Evolutionary conservation across 2,329 filamentous ascomycete genomes (phyloP).

Genomic region (Aaosphaeria pasadenensis): DNA sequence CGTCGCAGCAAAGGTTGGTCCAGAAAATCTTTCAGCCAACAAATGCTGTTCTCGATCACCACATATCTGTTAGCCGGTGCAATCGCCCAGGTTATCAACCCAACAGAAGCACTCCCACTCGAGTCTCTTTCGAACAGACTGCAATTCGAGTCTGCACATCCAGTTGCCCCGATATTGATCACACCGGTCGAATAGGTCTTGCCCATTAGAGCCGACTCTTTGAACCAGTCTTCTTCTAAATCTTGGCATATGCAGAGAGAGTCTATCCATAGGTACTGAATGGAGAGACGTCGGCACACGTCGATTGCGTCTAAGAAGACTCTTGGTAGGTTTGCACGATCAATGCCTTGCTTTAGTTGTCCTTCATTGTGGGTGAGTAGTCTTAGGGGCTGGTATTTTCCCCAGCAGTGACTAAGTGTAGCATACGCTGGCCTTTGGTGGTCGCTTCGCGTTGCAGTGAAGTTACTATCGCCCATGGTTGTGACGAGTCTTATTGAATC

Average conservation of each 20-base stretch:
- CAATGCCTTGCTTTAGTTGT: not conserved
- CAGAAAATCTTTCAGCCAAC: too few species aligned
- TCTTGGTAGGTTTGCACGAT: not conserved
- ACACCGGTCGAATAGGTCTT: not conserved
- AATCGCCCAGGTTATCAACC: too few species aligned
- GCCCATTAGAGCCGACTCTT: not conserved
- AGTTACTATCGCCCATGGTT: too few species aligned
- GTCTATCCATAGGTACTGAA: not conserved
- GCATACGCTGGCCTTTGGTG: not conserved
- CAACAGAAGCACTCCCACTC: too few species aligned
- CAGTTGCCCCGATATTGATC: not conserved
- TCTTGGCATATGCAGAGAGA: not conserved
- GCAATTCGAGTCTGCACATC: too few species aligned
- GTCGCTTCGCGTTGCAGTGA: too few species aligned
- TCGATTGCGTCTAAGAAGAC: not conserved
- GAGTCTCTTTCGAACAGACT: too few species aligned
- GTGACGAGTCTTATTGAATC: too few species aligned
- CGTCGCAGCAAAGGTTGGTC: too few species aligned
- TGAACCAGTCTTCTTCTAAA: not conserved
- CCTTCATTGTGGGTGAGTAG: not conserved
- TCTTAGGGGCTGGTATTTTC: not conserved
- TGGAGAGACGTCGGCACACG: not conserved
- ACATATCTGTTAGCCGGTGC: too few species aligned
- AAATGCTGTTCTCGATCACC: too few species aligned
- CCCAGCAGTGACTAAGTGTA: slow-evolving; percentile 2